These are phyloP conservation scores for Microsporum audouinii DNA, from an alignment of 2,329 filamentous ascomycete species.

Conservation along the genomic window DNA sequence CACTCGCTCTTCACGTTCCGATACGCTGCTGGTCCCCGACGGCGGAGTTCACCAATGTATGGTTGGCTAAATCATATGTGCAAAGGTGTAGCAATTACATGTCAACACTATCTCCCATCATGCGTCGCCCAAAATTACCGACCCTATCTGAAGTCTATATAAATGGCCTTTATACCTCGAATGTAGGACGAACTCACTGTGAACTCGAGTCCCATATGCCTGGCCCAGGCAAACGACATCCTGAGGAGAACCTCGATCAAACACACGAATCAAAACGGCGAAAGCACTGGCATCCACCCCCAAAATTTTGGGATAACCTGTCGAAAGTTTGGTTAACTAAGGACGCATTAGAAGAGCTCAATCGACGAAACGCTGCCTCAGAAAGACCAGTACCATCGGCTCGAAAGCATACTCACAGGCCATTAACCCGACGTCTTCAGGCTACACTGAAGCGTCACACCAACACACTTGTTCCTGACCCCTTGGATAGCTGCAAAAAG, in stretches of 20 bases:
- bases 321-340: conserved; percentile 18
- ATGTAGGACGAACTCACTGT: no score
- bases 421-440: conserved; percentile 8
- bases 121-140: no score
- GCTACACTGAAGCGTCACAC: conserved; percentile 8
- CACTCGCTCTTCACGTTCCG: no score
- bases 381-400: background rate
- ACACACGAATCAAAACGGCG: conserved; percentile 7
- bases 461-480: conserved; percentile 6
- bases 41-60: no score
- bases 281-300: conserved; percentile 1
- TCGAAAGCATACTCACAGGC: background rate
- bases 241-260: background rate
- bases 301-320: conserved; percentile 18
- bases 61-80: no score
- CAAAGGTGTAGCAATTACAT: no score
- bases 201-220: no score
- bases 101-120: no score
- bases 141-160: no score
- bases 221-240: background rate
- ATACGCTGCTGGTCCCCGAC: no score
- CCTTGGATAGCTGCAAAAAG: conserved; percentile 1
- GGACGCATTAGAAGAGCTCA: conserved; percentile 16
- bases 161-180: no score
- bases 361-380: conserved; percentile 14